Base-by-base conservation (phyloP, 768 basidiomycete genomes). In the Butyriboletus loyo region DNA sequence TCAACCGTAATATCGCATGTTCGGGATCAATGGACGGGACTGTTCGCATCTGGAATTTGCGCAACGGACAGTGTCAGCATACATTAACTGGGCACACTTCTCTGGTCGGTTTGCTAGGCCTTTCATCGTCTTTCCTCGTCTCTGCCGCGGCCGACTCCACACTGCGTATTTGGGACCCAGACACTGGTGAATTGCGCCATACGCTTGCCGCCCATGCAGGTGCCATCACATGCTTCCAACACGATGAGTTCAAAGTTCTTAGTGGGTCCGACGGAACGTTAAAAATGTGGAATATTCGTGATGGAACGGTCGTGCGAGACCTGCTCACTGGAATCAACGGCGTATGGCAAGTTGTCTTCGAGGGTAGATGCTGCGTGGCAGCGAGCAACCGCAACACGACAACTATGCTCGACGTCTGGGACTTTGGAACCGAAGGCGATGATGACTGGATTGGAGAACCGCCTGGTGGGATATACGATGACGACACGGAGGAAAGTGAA, bases 181-280 rank as follows among this genome's bases (percentile, higher is more conserved):
- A 86, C 34, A 83, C 83, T 1, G 92, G 92, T 50, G 84, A 85
- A 52, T 77, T 91, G 28, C 83, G 81, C 35, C 87, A 94, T 59
- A 85, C 87, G 0, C 81, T 99, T 28, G 85, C 87, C 4, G 92
- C 91, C 1, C 96, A 98, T 68, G 89, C 88, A 7, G 96, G 95
- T 21, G 94, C 96, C n/a, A 98, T 99, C 60, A 98, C 97, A 17
- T 99, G 96, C 73, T 98, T 98, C 79, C 93, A 96, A 70, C 94
- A 97, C 60, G 96, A 98, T 68, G 95, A 98, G 67, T 92, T 91
- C 77, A 98, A 97, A 67, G 92, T 98, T 40, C 79, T 99, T 27
- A 92, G 89, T 63, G 96, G 96, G 13, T 91, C 89, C 14, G 97
- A 98, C 60, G 97, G 97, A 15, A 92, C 90, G 53, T 77, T 99